Base-by-base conservation (phyloP, 495 filamentous ascomycete species). In the Aspergillus heteromorphus region DNA sequence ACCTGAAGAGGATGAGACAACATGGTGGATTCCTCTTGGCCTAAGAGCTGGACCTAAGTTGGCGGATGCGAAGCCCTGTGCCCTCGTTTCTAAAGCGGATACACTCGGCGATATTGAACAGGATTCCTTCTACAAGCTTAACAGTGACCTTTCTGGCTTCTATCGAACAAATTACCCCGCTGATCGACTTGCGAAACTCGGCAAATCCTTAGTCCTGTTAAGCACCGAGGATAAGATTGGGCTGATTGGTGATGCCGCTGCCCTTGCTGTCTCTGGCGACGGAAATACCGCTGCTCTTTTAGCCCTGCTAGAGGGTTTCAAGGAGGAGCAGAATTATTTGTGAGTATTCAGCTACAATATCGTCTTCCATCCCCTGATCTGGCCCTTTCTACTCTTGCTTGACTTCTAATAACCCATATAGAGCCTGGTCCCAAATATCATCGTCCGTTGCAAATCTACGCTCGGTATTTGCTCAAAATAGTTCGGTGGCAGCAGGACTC, bases 11-110 rank as follows among this genome's bases (percentile, higher is more conserved):
- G 91, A 98, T 67, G 68, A 87, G 65, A 95, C 90, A 1, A 83
- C 80, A n/a, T 98, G 93, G 93, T 97, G 93, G 92, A 82, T 97
- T 60, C 93, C 93, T 16, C 79, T 97, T 13, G 86, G 86, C 19
- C 74, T 98, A 41, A 86, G 84, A 62, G 79, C 82, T 9, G 79
- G 73, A 14, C 45, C 69, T 50, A 51, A 72, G 48, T 53, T 73
- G 49, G 55, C 68, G 21, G 62, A 62, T 38, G 57, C 69, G 30
- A 64, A 74, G 18, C 64, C 66, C 18, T 65, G 67, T 41, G 84
- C 89, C 49, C 78, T 98, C n/a, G 87, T 85, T 0, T 72, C 79
- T 20, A 97, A 88, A 68, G 77, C 86, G 57, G 82, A 87, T 19
- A 89, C 81, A 6, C 77, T 97, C 56, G 76, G 79, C 21, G 83